phyloP scores from a whole-genome alignment of 176 grass and related monocot genomes.

The Chloris gayana region DNA sequence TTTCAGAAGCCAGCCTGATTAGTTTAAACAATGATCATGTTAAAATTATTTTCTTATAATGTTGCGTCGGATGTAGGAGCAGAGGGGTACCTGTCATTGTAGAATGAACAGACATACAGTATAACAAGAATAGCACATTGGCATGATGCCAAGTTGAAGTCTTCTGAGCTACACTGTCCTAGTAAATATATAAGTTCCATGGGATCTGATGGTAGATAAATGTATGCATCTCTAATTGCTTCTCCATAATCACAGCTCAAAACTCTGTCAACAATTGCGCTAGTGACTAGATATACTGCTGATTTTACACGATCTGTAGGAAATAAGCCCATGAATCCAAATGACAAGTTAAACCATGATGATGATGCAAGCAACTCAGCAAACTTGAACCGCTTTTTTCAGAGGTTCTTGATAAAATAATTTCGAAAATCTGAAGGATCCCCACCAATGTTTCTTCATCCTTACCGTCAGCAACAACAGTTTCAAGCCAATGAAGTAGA shows the following conservation, averaged over 20 bases:
- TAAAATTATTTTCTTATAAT: constrained; percentile 15
- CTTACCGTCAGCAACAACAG: constrained; percentile 55
- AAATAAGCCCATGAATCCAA: constrained; percentile 89
- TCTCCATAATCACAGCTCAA: constrained; percentile 70
- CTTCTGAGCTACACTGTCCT: constrained; percentile 65
- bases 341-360: constrained; percentile 90
- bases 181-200: constrained; percentile 81
- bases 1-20: constrained; percentile 65
- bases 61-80: constrained; percentile 22
- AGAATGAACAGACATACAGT: constrained; percentile 74
- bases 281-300: constrained; percentile 68
- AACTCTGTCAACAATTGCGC: constrained; percentile 72
- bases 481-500: constrained; percentile 74
- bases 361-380: constrained; percentile 63
- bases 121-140: constrained; percentile 81
- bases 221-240: constrained; percentile 77
- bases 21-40: constrained; percentile 37
- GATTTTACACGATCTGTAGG: constrained; percentile 74
- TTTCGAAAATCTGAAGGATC: constrained; percentile 84
- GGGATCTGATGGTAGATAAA: constrained; percentile 78
- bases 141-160: constrained; percentile 78
- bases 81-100: constrained; percentile 73
- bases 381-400: constrained; percentile 51
- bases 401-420: constrained; percentile 71
- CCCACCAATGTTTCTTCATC: constrained; percentile 68